phyloP scores from a whole-genome alignment of 2,329 filamentous ascomycete species.

The Rutstroemia sp. region DNA sequence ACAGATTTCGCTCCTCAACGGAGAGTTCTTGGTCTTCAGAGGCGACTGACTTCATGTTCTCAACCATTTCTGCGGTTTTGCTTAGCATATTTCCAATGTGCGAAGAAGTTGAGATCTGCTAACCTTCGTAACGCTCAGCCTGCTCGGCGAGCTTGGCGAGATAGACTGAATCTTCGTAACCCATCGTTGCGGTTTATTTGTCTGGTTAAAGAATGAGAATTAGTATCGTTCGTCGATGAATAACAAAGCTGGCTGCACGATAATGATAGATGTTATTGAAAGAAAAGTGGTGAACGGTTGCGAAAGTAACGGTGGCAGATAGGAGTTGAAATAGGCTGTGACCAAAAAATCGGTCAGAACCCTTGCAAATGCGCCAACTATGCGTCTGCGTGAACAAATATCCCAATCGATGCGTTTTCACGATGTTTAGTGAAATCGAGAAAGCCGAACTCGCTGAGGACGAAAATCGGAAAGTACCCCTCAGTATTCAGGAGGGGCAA shows the following conservation, averaged over 20 bases:
- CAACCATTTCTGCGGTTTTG: constrained; percentile 80
- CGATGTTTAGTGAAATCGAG: not conserved
- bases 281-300: not conserved
- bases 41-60: constrained; percentile 99
- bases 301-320: not conserved
- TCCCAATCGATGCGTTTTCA: constrained; percentile 1
- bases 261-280: not conserved
- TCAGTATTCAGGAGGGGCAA: constrained; percentile 23
- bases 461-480: constrained; percentile 18
- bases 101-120: constrained; percentile 30
- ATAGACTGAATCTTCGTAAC: constrained; percentile 99
- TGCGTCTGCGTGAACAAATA: not conserved
- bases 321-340: not conserved
- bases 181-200: constrained; percentile 63
- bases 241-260: too few relatives aligned
- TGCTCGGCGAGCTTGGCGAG: constrained; percentile 99
- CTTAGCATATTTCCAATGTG: constrained; percentile 14
- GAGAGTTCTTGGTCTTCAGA: constrained; percentile 79
- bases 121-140: constrained; percentile 99
- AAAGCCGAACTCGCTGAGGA: not conserved
- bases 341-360: constrained; percentile 1
- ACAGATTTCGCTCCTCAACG: constrained; percentile 97
- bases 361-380: constrained; percentile 6
- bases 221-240: not conserved
- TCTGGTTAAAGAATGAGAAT: constrained; percentile 11